Evolutionary conservation across 306 rosid genomes (phyloP).

Genomic region (Medicago ruthenica): DNA sequence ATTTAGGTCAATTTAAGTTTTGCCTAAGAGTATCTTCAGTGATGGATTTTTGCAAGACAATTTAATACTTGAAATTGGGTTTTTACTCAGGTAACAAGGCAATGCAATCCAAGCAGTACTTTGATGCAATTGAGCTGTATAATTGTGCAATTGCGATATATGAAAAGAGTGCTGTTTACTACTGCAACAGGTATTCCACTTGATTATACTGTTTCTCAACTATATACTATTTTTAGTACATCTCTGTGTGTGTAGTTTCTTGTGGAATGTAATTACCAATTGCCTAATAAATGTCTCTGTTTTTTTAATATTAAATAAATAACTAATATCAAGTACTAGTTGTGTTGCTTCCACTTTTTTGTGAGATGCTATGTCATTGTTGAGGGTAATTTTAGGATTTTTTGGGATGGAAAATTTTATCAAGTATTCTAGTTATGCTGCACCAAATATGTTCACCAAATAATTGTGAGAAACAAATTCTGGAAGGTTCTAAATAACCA

Average conservation of each 20-base stretch:
- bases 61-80: constrained; percentile 39
- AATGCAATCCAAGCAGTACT: constrained; percentile 67
- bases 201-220: constrained; percentile 28
- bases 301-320: constrained; percentile 3
- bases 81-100: constrained; percentile 79
- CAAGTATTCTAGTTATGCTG: constrained; percentile 6
- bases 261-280: constrained; percentile 8
- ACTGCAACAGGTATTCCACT: constrained; percentile 83
- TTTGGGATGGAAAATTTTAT: background rate
- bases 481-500: background rate
- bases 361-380: background rate
- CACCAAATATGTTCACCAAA: background rate
- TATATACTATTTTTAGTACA: constrained; percentile 6
- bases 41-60: constrained; percentile 32
- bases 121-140: constrained; percentile 82
- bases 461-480: constrained; percentile 2
- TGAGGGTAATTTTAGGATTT: background rate
- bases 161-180: constrained; percentile 81
- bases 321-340: constrained; percentile 12
- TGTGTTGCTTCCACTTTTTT: background rate
- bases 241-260: background rate
- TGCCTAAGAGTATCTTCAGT: constrained; percentile 29
- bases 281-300: background rate
- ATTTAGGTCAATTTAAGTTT: constrained; percentile 16
- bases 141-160: constrained; percentile 73